Conservation (phyloP, 2,329 filamentous ascomycete genomes). For the Aspergillus cejpii region DNA sequence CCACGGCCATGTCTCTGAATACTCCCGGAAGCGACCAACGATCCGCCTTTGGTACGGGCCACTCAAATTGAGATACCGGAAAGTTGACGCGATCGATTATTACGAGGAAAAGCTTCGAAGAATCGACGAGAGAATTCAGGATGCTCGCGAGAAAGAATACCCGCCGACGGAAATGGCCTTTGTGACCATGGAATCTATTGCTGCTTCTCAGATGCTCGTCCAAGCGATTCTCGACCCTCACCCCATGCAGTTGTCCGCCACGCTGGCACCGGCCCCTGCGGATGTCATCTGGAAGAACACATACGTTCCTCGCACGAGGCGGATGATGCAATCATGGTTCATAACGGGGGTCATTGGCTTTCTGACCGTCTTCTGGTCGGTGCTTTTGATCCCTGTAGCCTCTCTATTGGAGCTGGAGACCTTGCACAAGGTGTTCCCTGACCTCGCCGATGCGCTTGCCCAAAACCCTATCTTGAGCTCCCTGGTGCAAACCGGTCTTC, state of each 20-base stretch:
- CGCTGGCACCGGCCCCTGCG: constrained; percentile 75
- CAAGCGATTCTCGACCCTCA: constrained; percentile 89
- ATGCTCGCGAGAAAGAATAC: constrained; percentile 68
- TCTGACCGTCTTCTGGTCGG: constrained; percentile 81
- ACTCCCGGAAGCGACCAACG: constrained; percentile 54
- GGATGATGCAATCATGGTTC: constrained; percentile 72
- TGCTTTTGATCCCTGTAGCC: constrained; percentile 72
- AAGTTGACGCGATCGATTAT: constrained; percentile 87
- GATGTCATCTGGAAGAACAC: constrained; percentile 97
- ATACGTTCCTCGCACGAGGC: constrained; percentile 66
- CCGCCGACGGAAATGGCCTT: constrained; percentile 77
- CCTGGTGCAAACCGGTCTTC: constrained; percentile 78
- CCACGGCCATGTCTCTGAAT: constrained; percentile 40
- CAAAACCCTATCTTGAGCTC: constrained; percentile 64
- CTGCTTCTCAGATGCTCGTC: constrained; percentile 87
- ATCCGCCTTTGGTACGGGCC: constrained; percentile 72
- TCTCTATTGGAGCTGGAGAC: constrained; percentile 73
- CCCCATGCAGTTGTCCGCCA: constrained; percentile 77
- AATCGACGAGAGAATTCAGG: constrained; percentile 66
- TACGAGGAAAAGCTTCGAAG: constrained; percentile 78
- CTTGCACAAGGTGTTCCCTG: constrained; percentile 65
- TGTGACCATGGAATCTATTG: constrained; percentile 94
- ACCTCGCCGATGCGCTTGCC: constrained; percentile 60
- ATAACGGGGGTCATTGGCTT: constrained; percentile 78
- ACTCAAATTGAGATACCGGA: constrained; percentile 62